Evolutionary conservation across 2,329 filamentous ascomycete species (phyloP), one percentile per base, ranked within the genome.

Genomic region (Microsporum canis): DNA sequence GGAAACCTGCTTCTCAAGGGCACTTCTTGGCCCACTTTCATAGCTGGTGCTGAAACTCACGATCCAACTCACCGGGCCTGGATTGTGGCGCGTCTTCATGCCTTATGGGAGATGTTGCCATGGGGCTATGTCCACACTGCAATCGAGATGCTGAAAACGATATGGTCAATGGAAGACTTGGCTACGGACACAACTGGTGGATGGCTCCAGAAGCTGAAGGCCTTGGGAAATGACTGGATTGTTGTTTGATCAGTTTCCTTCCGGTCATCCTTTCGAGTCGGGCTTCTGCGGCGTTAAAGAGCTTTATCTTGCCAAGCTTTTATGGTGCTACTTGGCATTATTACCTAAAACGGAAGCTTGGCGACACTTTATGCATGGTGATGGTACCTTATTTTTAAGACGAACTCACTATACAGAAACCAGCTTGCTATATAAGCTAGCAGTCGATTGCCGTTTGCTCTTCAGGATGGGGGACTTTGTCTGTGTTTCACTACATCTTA

Each of bases 1-100:
- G 67, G 69, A 1, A 72, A 75, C 36, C 67, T 70, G 12, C 72
- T 76, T 51, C 75, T 76, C 68, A 77, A 76, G 66, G 75, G 75
- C 60, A 71, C 75, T 29, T 73, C 75, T 41, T 77, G 75, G 75
- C 74, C 74, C 1, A 72, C 74, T 1, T 77, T 77, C 63, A 76
- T 77, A 61, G 75, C 75, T 2, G 75, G 75, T 29, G 73, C 73
- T 1, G 75, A 77, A 61, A 75, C 71, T 51, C 67, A 67, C 3
- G 65, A 70, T 10, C 65, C 69, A 0, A 64, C 67, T 12, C 73
- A 75, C 31, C 68, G 72, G 1, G 65, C 67, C 1, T 67, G 72
- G 39, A 66, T 75, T 6, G 65, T 75, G 2, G 68, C 72, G 12
- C 69, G 66, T 6, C 68, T 76, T 1, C 66, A 69, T 17, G 63